Evolutionary conservation across 495 filamentous ascomycete species (phyloP).

Genomic region (Penicillium ochrochloron): DNA sequence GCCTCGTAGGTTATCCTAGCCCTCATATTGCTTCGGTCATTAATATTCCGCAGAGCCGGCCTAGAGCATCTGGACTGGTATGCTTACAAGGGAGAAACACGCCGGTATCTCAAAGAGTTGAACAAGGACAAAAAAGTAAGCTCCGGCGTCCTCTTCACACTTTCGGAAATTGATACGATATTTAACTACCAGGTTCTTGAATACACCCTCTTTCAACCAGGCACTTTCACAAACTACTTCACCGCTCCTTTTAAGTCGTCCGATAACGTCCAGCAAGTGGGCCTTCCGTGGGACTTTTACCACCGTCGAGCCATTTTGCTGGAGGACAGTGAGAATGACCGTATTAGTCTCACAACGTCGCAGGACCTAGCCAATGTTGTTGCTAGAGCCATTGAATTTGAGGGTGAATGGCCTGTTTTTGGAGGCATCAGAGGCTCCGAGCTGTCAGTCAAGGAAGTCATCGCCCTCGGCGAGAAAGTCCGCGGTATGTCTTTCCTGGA

Average conservation of each 20-base stretch:
- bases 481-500: constrained; percentile 44
- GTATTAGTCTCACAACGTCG: constrained; percentile 52
- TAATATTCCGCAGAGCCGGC: constrained; percentile 21
- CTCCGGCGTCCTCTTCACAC: not conserved
- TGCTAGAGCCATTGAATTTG: constrained; percentile 54
- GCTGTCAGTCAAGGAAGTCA: constrained; percentile 45
- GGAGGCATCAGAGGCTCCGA: constrained; percentile 56
- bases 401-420: constrained; percentile 59
- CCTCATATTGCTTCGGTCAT: not conserved
- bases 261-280: constrained; percentile 49
- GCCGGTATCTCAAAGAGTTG: constrained; percentile 53
- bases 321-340: constrained; percentile 47
- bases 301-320: constrained; percentile 54
- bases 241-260: constrained; percentile 53
- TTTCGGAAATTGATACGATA: constrained; percentile 9
- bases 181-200: constrained; percentile 52
- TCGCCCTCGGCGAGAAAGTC: constrained; percentile 53
- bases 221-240: constrained; percentile 59
- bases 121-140: constrained; percentile 55
- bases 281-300: constrained; percentile 51
- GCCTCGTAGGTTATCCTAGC: constrained; percentile 19
- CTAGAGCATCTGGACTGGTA: constrained; percentile 48
- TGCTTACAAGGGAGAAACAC: constrained; percentile 49
- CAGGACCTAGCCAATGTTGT: constrained; percentile 53
- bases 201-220: constrained; percentile 62